Percentiles rank a stretch among this genome's conserved stretches.
Evolutionary conservation across 495 filamentous ascomycete species (phyloP).

Genomic region (Podospora pseudoanserina): DNA sequence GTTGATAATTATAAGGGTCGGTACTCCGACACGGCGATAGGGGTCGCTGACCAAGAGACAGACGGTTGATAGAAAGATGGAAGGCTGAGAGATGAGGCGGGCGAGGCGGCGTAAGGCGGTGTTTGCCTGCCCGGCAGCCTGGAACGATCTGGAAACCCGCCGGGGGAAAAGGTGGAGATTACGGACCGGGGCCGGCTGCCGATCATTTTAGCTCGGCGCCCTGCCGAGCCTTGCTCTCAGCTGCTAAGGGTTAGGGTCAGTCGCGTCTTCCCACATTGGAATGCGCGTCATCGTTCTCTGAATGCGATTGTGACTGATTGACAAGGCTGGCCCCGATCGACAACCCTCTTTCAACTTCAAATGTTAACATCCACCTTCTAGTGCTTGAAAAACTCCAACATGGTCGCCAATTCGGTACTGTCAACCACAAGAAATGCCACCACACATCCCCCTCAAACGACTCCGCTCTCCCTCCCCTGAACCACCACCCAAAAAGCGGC

Average conservation of each 20-base stretch:
- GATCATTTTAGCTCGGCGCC: conserved; percentile 15
- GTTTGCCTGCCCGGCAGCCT: conserved; percentile 17
- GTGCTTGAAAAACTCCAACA: not conserved
- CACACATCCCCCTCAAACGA: conserved; percentile 46
- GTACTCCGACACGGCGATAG: not conserved
- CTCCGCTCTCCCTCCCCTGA: conserved; percentile 31
- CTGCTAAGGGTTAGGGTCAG: conserved; percentile 7
- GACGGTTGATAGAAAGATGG: not conserved
- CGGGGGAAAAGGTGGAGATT: not conserved
- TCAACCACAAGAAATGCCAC: conserved; percentile 38
- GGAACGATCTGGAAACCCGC: conserved; percentile 23
- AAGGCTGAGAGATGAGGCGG: not conserved
- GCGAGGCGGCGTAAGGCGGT: not conserved
- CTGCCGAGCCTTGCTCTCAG: conserved; percentile 6
- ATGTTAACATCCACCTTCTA: not conserved
- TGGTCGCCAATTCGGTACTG: not conserved
- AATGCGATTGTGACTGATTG: not conserved
- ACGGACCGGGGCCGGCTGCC: not conserved
- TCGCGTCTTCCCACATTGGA: not conserved
- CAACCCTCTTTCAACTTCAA: not conserved
- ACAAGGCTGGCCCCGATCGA: not conserved
- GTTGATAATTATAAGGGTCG: not conserved
- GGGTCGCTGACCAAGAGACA: conserved; percentile 19
- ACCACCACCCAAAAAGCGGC: conserved; percentile 19
- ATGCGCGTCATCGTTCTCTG: not conserved